Base-by-base conservation (phyloP, 176 grass and related monocot species). In the Eragrostis curvula region DNA sequence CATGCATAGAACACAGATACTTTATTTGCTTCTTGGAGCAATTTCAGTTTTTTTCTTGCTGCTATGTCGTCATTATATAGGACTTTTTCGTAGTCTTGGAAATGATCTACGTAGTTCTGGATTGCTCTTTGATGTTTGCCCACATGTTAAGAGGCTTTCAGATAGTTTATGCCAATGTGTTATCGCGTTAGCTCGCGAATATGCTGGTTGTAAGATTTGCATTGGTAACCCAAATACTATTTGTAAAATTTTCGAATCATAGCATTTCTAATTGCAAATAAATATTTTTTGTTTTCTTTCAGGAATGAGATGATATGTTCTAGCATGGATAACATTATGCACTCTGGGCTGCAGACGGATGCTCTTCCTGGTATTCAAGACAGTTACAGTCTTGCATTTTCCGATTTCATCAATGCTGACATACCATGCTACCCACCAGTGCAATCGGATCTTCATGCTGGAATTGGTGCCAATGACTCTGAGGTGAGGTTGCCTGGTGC, bases 351-450 rank as follows among this genome's bases (percentile, higher is more conserved):
- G 59, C 85, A 86, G 75, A 74, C 80, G 0, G 90, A 88, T 82
- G 92, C 86, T 72, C 79, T 95, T 82, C 81, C 88, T 61, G 84
- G 52, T 45, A 88, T 95, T 71, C 88, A 86, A 81, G 95, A 98
- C 79, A 84, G 83, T 58, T 98, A 89, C 65, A 78, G 62, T 93
- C 78, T 98, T 81, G 78, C 75, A 46, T 77, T 95, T 88, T 86
- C 95, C 32, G 92, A 98, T 84, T 95, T 89, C 79, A 88, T 98
- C 5, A 81, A 81, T 76, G 47, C 80, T 65, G 90, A 94, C 83
- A 91, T 97, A 63, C 55, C 90, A 78, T 86, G 90, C 87, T 94
- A 87, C 80, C 74, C 82, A 73, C 76, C 92, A 80, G 83, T 90
- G 53, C 92, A 88, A 87, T 68, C 84, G 40, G 96, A 93, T 64